Conservation (phyloP, 192 early-diverging fungal genomes). For the Umbelopsis vinacea region DNA sequence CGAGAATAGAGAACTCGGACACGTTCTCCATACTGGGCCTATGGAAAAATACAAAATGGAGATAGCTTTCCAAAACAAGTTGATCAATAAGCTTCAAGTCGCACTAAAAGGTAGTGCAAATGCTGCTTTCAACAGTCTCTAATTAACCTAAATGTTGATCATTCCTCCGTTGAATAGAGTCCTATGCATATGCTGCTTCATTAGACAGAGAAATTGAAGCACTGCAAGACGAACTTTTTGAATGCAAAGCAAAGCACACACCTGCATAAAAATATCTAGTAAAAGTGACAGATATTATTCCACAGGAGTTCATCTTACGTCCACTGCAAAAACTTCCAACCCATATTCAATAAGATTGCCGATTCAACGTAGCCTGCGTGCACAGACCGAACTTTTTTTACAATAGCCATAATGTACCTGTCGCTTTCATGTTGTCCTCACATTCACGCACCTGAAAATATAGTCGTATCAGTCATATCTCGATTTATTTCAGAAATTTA, state of each 20-base stretch:
- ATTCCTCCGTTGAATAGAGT: constrained; percentile 16
- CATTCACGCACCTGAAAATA: too few species aligned
- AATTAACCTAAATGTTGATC: neutral
- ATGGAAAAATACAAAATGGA: constrained; percentile 39
- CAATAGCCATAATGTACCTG: too few species aligned
- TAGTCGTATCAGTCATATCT: too few species aligned
- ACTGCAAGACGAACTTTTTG: constrained; percentile 25
- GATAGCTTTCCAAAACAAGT: constrained; percentile 30
- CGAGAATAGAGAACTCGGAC: constrained; percentile 40
- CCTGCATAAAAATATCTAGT: too few species aligned
- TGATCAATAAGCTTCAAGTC: constrained; percentile 34
- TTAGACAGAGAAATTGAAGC: constrained; percentile 32
- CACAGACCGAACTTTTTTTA: too few species aligned
- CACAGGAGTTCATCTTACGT: too few species aligned
- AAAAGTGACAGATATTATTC: too few species aligned
- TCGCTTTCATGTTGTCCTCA: too few species aligned
- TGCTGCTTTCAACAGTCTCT: neutral
- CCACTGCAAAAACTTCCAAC: too few species aligned
- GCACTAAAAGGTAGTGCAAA: constrained; percentile 25
- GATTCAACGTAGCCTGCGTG: too few species aligned
- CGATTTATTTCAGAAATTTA: too few species aligned
- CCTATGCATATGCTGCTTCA: constrained; percentile 19
- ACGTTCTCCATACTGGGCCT: constrained; percentile 31
- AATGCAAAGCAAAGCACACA: neutral
- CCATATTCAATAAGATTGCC: too few species aligned